Conservation (phyloP, 768 basidiomycete genomes). For the Exsudoporus frostii region DNA sequence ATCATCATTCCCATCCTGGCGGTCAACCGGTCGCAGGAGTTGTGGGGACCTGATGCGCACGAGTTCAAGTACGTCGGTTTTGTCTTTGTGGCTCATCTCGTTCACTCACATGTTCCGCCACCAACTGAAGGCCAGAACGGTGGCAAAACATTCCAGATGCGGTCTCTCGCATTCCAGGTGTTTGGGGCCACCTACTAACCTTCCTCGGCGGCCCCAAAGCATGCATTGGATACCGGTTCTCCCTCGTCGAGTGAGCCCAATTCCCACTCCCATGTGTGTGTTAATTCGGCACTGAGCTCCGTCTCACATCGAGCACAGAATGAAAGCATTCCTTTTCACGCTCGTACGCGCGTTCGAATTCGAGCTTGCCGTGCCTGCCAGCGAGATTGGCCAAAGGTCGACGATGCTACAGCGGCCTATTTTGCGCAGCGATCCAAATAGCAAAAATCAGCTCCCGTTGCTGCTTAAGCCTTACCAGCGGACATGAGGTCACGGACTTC, state of each 20-base stretch:
- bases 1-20: slow-evolving; percentile 50
- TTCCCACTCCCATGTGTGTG: too few relatives aligned
- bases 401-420: background rate
- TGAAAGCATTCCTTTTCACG: slow-evolving; percentile 5
- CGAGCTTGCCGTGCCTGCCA: slow-evolving; percentile 3
- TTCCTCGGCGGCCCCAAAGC: slow-evolving; percentile 67
- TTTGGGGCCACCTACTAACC: slow-evolving; percentile 56
- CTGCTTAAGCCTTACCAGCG: slow-evolving; percentile 5
- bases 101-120: background rate
- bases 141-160: slow-evolving; percentile 52
- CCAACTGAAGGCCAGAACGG: slow-evolving; percentile 52
- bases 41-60: slow-evolving; percentile 62
- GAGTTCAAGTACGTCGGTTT: slow-evolving; percentile 50
- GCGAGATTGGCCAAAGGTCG: background rate
- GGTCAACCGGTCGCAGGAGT: slow-evolving; percentile 47
- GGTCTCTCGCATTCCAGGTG: slow-evolving; percentile 48
- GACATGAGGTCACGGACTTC: background rate
- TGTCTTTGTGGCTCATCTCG: background rate
- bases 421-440: slow-evolving; percentile 1
- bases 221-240: slow-evolving; percentile 69
- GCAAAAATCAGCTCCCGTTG: slow-evolving; percentile 6
- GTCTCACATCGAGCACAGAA: background rate
- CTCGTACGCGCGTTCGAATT: slow-evolving; percentile 14
- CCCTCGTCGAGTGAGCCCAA: slow-evolving; percentile 51
- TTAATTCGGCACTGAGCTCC: background rate